Evolutionary conservation across 805 yeast species (phyloP).

Genomic region (Candida pseudofarinosa): DNA sequence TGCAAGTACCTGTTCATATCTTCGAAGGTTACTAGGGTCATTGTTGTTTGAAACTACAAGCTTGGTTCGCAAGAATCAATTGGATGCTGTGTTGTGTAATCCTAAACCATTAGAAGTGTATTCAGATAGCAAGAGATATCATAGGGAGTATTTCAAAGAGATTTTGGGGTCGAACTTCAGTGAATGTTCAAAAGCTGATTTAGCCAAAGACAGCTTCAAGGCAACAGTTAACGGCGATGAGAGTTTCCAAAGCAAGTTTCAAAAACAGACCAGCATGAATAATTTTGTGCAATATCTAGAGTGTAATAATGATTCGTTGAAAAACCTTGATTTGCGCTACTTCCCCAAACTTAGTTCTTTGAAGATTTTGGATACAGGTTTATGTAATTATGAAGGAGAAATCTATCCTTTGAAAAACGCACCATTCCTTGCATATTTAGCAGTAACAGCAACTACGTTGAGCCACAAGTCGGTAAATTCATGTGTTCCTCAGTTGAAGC

Average conservation of each 20-base stretch:
- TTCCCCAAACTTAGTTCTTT: constrained; percentile 18
- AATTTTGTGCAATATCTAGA: constrained; percentile 21
- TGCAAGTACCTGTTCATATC: constrained; percentile 19
- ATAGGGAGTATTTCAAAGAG: constrained; percentile 17
- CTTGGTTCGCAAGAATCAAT: constrained; percentile 22
- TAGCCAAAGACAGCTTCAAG: constrained; percentile 16
- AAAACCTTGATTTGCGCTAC: constrained; percentile 9
- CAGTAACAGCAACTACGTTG: constrained; percentile 15
- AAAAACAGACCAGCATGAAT: constrained; percentile 10
- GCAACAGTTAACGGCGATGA: constrained; percentile 10
- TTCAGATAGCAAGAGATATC: constrained; percentile 15
- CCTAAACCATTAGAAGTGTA: constrained; percentile 17
- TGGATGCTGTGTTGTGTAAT: constrained; percentile 21
- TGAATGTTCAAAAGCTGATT: constrained; percentile 15
- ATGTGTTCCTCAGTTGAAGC: constrained; percentile 6
- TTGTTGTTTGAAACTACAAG: constrained; percentile 18
- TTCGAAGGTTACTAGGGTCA: constrained; percentile 19
- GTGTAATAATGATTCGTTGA: constrained; percentile 16
- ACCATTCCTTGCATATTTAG: constrained; percentile 9
- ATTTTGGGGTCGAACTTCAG: constrained; percentile 11
- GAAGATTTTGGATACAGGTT: constrained; percentile 16
- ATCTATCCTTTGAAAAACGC: constrained; percentile 4
- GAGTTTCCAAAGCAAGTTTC: constrained; percentile 13
- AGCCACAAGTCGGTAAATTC: constrained; percentile 5
- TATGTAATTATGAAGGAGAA: neutral